Conservation (phyloP, 768 basidiomycete species). For the Boletus reticulatus region DNA sequence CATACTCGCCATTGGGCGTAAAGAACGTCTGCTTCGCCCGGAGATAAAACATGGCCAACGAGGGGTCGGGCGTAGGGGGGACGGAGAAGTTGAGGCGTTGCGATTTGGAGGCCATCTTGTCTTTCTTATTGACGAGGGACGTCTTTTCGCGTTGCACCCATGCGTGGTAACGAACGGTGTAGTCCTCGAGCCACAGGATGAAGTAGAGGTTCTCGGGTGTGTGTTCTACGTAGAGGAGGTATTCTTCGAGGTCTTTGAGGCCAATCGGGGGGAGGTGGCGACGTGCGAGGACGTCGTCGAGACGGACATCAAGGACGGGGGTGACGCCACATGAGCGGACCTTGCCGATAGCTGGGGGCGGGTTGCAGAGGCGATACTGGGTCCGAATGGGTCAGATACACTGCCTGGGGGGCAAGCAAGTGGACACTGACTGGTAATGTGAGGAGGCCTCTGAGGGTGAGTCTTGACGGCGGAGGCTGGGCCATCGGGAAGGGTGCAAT, state of each 20-base stretch:
- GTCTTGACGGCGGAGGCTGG: constrained; percentile 29
- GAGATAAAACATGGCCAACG: constrained; percentile 71
- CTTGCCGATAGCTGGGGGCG: constrained; percentile 64
- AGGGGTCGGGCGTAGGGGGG: constrained; percentile 42
- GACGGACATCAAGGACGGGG: constrained; percentile 61
- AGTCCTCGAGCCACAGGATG: constrained; percentile 78
- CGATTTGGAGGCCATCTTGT: constrained; percentile 35
- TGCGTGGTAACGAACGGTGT: constrained; percentile 46
- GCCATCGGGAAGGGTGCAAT: constrained; percentile 15
- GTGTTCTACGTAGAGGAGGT: constrained; percentile 75
- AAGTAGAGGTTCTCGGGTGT: constrained; percentile 83
- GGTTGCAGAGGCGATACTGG: constrained; percentile 57
- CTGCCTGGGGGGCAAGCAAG: no score
- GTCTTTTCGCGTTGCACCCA: constrained; percentile 37
- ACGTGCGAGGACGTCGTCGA: constrained; percentile 74
- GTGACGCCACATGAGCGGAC: constrained; percentile 69
- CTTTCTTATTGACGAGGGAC: constrained; percentile 38
- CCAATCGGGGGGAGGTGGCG: constrained; percentile 79
- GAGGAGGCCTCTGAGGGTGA: constrained; percentile 36
- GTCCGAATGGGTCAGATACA: neutral
- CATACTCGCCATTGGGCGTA: constrained; percentile 67
- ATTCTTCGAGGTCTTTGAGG: constrained; percentile 77
- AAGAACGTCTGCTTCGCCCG: constrained; percentile 83
- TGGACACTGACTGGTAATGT: constrained; percentile 36
- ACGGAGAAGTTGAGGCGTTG: constrained; percentile 28